Evolutionary conservation across 106 monocot genomes (phyloP), one percentile per base, ranked within the genome.

Genomic region (Apostasia shenzhenica): DNA sequence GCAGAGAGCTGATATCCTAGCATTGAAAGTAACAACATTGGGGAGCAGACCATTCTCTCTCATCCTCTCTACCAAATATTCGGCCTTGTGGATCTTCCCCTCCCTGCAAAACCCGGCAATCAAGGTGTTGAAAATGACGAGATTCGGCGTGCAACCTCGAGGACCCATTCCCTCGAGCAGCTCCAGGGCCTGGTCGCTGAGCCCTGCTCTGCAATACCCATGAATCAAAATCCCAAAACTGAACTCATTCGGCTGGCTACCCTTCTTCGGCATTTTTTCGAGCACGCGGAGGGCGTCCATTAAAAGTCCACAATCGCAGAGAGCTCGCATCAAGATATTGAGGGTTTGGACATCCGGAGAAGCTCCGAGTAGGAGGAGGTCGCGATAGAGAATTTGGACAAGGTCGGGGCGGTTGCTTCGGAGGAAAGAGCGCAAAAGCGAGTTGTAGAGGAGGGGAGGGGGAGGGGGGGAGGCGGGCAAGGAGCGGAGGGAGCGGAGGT

Each of bases 1-100:
- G 64, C 97, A 92, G 53, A 97, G 84, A 2, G 75, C 86, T 0
- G 97, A 92, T 48, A 97, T 90, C 77, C 97, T 78, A 9, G 87
- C 69, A 74, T 92, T 97, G 72, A 97, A 97, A 2, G 97, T 97
- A 4, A 92, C 92, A 9, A 92, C 89, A 81, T 97, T 79, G 0
- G 97, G 97, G 37, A 54, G 50, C 5, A 92, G 48, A 43, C 83
- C 82, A 9, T 85, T 69, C 43, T 51, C 49, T 54, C 81, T 82
- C 92, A 97, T 97, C 75, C 77, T 79, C 50, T 80, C 84, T 26
- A 92, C 86, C 70, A 97, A 51, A 43, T 42, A 81, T 78, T 92
- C 97, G 1, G 92, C 97, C 57, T 92, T 85, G 0, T 73, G 76
- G 4, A 80, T 61, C 50, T 44, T 77, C 1, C 81, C 89, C 55